Base-by-base conservation (phyloP, 1,284 basidiomycete genomes). In the Stygiomarasmius scandens region DNA sequence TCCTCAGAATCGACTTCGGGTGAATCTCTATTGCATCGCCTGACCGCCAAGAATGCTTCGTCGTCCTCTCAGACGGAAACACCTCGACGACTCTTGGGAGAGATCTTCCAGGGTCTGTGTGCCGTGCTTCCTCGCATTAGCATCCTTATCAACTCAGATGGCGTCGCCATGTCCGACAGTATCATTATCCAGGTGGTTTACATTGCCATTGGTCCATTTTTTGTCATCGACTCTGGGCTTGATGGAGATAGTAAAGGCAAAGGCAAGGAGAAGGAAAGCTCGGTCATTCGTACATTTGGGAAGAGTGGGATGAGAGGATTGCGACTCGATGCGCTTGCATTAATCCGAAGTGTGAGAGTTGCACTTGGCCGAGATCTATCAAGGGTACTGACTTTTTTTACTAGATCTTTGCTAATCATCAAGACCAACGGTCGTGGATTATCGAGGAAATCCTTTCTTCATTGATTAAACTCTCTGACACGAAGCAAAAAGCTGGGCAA, bases 361-460 rank as follows among this genome's bases (percentile, higher is more conserved):
- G 38, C 14, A 10, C 19, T 16, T 50, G 47, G n/a, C 19, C 43
- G 52, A 38, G 19, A 41, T 47, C 49, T 19, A 29, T 61, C 32
- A 48, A 32, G n/a, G n/a, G n/a, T n/a, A 43, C 53, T 56, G 12
- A 65, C 46, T 19, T 46, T 44, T 19, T 49, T 52, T 23, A 8
- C 66, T n/a, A 94, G 89, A 88, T 96, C 27, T 98, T 98, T 67
- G 92, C 93, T 6, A 90, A 88, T 61, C 88, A 97, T 63, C 87
- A 92, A 58, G 87, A 90, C 38, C 96, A 99, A 71, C 80, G 96
- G 1, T 85, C 88, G 1, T 98, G 95, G 95, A 96, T 98, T 61
- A 90, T 99, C 20, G 95, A 98, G 69, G 96, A 98, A 71, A 95
- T 98, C 29, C 71, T 99, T 19, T 85, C 87, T 2, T 95, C 93